Base-by-base conservation (phyloP, 257 asterid genomes). In the Thymus quinquecostatus region DNA sequence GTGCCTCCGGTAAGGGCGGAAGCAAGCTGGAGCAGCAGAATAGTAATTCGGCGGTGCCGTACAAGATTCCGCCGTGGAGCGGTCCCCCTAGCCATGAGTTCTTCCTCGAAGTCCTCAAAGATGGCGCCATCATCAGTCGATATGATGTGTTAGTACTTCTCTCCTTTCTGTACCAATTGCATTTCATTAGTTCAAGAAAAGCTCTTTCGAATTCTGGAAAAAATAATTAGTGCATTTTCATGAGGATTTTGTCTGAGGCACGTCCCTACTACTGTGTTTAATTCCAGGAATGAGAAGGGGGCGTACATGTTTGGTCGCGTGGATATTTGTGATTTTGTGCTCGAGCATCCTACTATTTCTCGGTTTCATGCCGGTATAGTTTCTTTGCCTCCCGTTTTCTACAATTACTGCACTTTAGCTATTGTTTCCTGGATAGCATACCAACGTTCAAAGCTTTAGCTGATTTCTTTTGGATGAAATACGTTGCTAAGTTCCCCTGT, bases 231-330 rank as follows among this genome's bases (percentile, higher is more conserved):
- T 21, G 21, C 21, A 21, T 75, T 48, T 66, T 74, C 65, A 10
- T 61, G 29, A 40, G 53, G 28, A 30, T 64, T 54, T 54, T 60
- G 54, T 50, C 72, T 64, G 66, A 70, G 27, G 1, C 36, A 12
- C 63, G 50, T 77, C 8, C 65, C 32, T 63, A 21, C 69, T 48
- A 7, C 9, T 44, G 12, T 73, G 66, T 49, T 58, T 64, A 9
- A 44, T 49, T 80, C 21, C 92, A 94, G 99, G 79, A 78, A 84
- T 72, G 75, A 91, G 86, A 94, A 94, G 79, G 99, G 97, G 67
- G 98, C 97, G 12, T 94, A 89, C 82, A 91, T 94, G 97, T 94
- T 94, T 82, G 99, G 99, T 68, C 97, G 97, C 32, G 97, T 91
- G 74, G 99, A 91, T 79, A 81, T 91, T 55, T 94, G 97, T 21